Evolutionary conservation across 1,139 yeast species (phyloP).

Genomic region (Chernovozyma aurita): DNA sequence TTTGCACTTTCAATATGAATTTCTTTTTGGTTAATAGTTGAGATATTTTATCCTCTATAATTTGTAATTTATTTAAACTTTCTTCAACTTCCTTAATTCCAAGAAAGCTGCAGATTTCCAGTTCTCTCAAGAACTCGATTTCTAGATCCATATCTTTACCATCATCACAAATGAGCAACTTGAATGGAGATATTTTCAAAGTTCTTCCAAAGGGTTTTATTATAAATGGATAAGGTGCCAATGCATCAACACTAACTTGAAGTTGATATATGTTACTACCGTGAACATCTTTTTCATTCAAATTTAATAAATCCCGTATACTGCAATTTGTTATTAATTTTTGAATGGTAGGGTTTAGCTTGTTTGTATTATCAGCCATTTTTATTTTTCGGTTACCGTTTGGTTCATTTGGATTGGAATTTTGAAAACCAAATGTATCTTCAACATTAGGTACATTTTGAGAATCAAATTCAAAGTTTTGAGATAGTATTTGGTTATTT

Average conservation of each 20-base stretch:
- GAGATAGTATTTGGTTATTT: neutral
- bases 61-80: conserved; percentile 7
- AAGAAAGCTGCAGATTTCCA: conserved; percentile 26
- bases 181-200: conserved; percentile 23
- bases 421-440: neutral
- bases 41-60: neutral
- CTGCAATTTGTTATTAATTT: neutral
- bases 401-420: neutral
- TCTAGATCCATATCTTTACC: conserved; percentile 8
- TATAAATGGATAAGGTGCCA: conserved; percentile 11
- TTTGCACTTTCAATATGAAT: neutral
- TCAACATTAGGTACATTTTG: neutral
- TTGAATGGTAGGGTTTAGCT: too few relatives aligned
- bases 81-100: conserved; percentile 28
- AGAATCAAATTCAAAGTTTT: neutral
- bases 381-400: too few relatives aligned
- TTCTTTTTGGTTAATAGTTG: neutral
- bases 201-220: conserved; percentile 30
- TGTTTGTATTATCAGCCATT: too few relatives aligned
- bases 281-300: neutral
- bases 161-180: conserved; percentile 17
- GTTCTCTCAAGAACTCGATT: conserved; percentile 22
- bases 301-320: neutral
- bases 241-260: neutral
- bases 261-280: neutral